phyloP scores from a whole-genome alignment of 2,329 filamentous ascomycete genomes.

The Domatiomyces catenatus region DNA sequence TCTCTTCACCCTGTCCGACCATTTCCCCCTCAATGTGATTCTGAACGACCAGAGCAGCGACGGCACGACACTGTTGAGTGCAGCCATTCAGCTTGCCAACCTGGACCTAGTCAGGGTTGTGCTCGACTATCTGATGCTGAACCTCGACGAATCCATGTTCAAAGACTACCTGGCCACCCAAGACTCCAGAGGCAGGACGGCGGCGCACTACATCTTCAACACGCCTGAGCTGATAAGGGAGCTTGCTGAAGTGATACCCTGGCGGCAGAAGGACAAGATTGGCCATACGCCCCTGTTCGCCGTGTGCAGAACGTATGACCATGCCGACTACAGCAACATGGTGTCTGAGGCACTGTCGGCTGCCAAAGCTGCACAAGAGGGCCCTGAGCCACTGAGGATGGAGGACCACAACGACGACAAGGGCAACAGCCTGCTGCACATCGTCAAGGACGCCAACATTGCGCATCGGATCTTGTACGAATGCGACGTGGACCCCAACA shows the following conservation, averaged over 20 bases:
- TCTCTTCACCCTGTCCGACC: conserved; percentile 58
- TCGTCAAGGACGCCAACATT: conserved; percentile 72
- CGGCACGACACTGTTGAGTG: conserved; percentile 74
- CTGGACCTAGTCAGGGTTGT: conserved; percentile 59
- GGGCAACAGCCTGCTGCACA: conserved; percentile 89
- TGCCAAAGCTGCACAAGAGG: conserved; percentile 58
- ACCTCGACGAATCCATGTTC: conserved; percentile 41
- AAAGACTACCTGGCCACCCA: conserved; percentile 56
- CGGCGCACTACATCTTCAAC: conserved; percentile 93
- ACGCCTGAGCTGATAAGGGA: conserved; percentile 63
- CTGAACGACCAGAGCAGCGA: conserved; percentile 79
- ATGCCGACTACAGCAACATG: conserved; percentile 74
- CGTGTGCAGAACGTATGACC: conserved; percentile 86
- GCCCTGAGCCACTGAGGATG: conserved; percentile 66
- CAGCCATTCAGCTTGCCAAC: conserved; percentile 74
- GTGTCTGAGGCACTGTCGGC: conserved; percentile 64
- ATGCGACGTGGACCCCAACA: conserved; percentile 92
- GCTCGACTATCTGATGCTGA: conserved; percentile 52
- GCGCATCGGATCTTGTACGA: conserved; percentile 60
- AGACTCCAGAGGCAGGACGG: conserved; percentile 72
- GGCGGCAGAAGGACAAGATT: conserved; percentile 85
- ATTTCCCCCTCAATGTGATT: conserved; percentile 56
- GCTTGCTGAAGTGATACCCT: conserved; percentile 66
- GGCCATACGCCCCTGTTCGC: conserved; percentile 97
- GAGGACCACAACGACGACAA: conserved; percentile 87